phyloP scores from a whole-genome alignment of 768 basidiomycete species.

The Mycena vulgaris region DNA sequence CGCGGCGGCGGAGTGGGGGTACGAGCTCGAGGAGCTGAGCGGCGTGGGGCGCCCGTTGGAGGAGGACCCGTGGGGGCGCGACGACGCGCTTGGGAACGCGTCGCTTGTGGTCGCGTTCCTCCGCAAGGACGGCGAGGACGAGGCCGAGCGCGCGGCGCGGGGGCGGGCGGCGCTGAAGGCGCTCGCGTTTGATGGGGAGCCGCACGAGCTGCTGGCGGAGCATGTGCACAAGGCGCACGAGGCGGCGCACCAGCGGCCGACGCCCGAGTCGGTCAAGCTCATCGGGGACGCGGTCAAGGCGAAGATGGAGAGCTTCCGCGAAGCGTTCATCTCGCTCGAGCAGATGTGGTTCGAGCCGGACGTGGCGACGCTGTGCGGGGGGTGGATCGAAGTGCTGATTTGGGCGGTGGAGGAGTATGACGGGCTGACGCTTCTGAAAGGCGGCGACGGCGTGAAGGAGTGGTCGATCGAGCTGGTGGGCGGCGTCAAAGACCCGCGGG shows the following conservation, averaged over 20 bases:
- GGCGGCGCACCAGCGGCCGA: constrained; percentile 57
- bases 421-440: constrained; percentile 56
- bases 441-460: constrained; percentile 47
- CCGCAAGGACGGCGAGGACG: constrained; percentile 44
- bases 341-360: constrained; percentile 67
- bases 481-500: constrained; percentile 47
- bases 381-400: constrained; percentile 71
- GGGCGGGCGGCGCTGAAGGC: constrained; percentile 50
- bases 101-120: constrained; percentile 77
- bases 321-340: constrained; percentile 64
- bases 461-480: constrained; percentile 66
- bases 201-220: constrained; percentile 65
- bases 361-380: constrained; percentile 67
- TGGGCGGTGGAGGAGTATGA: constrained; percentile 62
- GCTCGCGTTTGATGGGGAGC: constrained; percentile 40
- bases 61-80: constrained; percentile 81
- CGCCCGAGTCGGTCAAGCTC: constrained; percentile 51
- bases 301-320: constrained; percentile 70
- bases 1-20: constrained; percentile 79
- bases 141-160: constrained; percentile 55
- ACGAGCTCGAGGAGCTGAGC: constrained; percentile 67
- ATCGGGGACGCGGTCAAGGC: constrained; percentile 66
- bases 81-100: constrained; percentile 75
- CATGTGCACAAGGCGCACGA: constrained; percentile 70
- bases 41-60: constrained; percentile 74